Percentiles rank a stretch among this genome's conserved stretches.
phyloP scores from a whole-genome alignment of 2,329 filamentous ascomycete species.

The Colletotrichum sidae region DNA sequence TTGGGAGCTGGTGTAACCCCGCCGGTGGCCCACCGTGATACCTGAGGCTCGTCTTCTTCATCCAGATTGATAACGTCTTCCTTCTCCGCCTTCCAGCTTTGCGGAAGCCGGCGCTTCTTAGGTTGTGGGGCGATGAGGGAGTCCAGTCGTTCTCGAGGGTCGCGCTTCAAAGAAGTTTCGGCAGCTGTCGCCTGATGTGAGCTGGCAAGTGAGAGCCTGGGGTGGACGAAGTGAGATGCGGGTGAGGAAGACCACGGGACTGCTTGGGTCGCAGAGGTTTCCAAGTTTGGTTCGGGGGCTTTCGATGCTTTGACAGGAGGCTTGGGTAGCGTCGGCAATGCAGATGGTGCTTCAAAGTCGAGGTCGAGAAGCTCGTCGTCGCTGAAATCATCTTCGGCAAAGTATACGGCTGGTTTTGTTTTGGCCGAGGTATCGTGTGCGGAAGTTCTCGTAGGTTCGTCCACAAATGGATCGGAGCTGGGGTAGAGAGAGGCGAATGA shows the following conservation, averaged over 20 bases:
- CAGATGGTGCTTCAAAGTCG: slow-evolving; percentile 71
- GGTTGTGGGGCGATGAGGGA: slow-evolving; percentile 49
- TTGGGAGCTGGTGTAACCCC: slow-evolving; percentile 47
- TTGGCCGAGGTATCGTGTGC: slow-evolving; percentile 40
- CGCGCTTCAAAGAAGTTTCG: slow-evolving; percentile 54
- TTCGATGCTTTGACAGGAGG: slow-evolving; percentile 43
- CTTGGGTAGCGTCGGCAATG: slow-evolving; percentile 52
- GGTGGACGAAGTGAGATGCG: slow-evolving; percentile 58
- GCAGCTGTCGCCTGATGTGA: slow-evolving; percentile 39
- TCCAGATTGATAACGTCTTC: slow-evolving; percentile 41
- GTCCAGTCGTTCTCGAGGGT: slow-evolving; percentile 48
- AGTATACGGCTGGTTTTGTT: slow-evolving; percentile 60
- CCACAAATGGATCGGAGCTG: slow-evolving; percentile 61
- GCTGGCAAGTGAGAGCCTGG: slow-evolving; percentile 39
- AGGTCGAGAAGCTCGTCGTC: slow-evolving; percentile 83
- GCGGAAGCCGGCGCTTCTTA: slow-evolving; percentile 77
- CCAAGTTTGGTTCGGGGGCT: slow-evolving; percentile 31
- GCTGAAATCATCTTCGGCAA: slow-evolving; percentile 87
- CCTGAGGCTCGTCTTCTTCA: slow-evolving; percentile 47
- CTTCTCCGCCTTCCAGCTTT: slow-evolving; percentile 44
- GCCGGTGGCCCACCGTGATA: slow-evolving; percentile 17
- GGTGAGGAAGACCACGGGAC: slow-evolving; percentile 82
- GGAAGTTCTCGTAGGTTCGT: slow-evolving; percentile 44
- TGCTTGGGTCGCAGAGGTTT: slow-evolving; percentile 38
- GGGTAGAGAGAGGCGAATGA: slow-evolving; percentile 55